Conservation (phyloP, 805 yeast genomes). For the Dipodascopsis uninucleata region DNA sequence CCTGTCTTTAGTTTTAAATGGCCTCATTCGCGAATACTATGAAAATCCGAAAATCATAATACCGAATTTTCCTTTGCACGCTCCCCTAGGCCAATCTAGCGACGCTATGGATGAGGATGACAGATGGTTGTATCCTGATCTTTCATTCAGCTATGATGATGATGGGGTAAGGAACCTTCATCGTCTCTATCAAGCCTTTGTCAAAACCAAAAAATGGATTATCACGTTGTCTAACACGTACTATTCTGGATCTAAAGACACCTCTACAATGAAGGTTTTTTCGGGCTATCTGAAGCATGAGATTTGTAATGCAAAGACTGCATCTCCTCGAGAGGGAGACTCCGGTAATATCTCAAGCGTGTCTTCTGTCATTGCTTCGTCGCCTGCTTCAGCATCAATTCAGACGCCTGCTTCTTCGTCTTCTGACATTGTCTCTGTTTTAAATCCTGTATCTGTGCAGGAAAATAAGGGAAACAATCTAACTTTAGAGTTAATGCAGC, state of each 20-base stretch:
- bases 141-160: slow-evolving; percentile 17
- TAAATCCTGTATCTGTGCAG: not conserved
- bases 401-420: not conserved
- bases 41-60: slow-evolving; percentile 2
- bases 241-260: slow-evolving; percentile 4
- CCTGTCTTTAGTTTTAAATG: not conserved
- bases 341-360: not conserved
- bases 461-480: not conserved
- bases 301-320: slow-evolving; percentile 1
- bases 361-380: not conserved
- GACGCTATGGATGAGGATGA: too few relatives aligned
- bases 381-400: not conserved
- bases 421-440: not conserved
- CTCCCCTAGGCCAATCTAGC: too few relatives aligned
- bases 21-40: slow-evolving; percentile 1
- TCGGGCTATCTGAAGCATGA: slow-evolving; percentile 13
- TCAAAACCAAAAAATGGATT: slow-evolving; percentile 8
- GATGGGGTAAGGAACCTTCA: slow-evolving; percentile 4
- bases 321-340: not conserved
- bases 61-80: slow-evolving; percentile 2
- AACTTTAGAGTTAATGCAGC: not conserved
- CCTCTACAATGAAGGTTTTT: not conserved
- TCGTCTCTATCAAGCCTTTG: slow-evolving; percentile 11
- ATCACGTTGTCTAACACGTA: not conserved
- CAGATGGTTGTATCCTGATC: slow-evolving; percentile 13